Base-by-base conservation (phyloP, 2,329 filamentous ascomycete genomes). In the Penicillium digitatum region DNA sequence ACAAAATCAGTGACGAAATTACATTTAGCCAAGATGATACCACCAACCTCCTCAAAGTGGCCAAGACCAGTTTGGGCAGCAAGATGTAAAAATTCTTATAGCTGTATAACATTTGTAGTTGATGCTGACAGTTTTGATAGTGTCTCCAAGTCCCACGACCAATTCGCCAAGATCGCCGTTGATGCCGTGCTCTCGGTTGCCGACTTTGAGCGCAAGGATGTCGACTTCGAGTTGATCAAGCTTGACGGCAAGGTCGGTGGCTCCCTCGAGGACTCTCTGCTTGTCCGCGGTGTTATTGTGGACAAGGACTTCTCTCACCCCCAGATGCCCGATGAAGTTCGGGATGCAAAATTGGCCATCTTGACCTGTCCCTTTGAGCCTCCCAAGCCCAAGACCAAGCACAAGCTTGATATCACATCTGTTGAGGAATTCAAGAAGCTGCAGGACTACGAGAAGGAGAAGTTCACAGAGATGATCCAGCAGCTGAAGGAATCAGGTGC, bases 281-380 rank as follows among this genome's bases (percentile, higher is more conserved):
- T 99, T 40, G 93, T 99, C 66, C 95, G 97, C 79, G 94, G 94
- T 73, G 94, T 99, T 63, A 95, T 99, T 73, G 84, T 99, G 74
- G 94, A 99, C 84, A 99, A 99, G 81, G 95, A 99, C 79, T 99
- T 99, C 76, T 97, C 94, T 34, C 94, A 99, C 75, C 94, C 94
- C 12, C 94, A 99, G 79, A 99, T 99, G 94, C 94, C 94, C 11
- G 89, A 88, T 48, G 91, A 96, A 76, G 93, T 99, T 62, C 84
- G 81, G 67, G 91, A 99, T 76, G 95, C 94, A 71, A 97, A 96
- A 81, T 86, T 99, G 70, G 94, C 94, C 65, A 99, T 99, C 69
- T 80, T 99, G 57, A 99, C 94, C 48, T 99, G 94, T 74, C 91
- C 94, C 4, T 99, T 99, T 72, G 94, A 99, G 79, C 94, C 94